Evolutionary conservation across 192 early-diverging fungal species (phyloP).

Genomic region (Umbelopsis sp.): DNA sequence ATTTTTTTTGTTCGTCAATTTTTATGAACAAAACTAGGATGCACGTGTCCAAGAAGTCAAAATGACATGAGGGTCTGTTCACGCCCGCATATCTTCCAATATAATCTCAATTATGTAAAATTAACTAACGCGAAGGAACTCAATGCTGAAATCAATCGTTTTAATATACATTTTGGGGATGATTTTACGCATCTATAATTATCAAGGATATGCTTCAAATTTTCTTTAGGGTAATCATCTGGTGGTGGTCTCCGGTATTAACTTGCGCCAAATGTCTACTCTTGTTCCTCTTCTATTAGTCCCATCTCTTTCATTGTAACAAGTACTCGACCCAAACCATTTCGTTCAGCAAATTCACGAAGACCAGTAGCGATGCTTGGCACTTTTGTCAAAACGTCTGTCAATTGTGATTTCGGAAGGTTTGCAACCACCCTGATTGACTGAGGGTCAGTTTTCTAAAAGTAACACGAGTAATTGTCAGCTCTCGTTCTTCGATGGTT

Average conservation of each 20-base stretch:
- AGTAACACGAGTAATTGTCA: background rate
- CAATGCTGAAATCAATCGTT: background rate
- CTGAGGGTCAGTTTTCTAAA: conserved; percentile 22
- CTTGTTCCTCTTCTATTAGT: conserved; percentile 20
- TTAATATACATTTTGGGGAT: background rate
- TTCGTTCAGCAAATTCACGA: conserved; percentile 28
- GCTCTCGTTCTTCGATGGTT: background rate
- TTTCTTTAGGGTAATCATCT: too few species aligned
- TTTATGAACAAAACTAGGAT: background rate
- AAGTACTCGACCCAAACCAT: conserved; percentile 9
- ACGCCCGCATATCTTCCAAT: too few species aligned
- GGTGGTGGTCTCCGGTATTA: too few species aligned
- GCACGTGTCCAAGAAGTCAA: background rate
- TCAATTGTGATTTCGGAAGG: conserved; percentile 22
- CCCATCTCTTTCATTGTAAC: conserved; percentile 24
- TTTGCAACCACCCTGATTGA: conserved; percentile 23
- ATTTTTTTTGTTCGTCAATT: conserved; percentile 1
- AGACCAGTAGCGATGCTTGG: conserved; percentile 10
- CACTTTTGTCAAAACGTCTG: conserved; percentile 22
- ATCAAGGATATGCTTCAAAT: too few species aligned
- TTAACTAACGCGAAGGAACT: too few species aligned
- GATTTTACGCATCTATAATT: background rate
- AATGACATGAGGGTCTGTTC: too few species aligned
- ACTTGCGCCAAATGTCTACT: background rate
- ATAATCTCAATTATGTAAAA: too few species aligned